phyloP scores from a whole-genome alignment of 306 rosid species.

The Quercus mongolica region DNA sequence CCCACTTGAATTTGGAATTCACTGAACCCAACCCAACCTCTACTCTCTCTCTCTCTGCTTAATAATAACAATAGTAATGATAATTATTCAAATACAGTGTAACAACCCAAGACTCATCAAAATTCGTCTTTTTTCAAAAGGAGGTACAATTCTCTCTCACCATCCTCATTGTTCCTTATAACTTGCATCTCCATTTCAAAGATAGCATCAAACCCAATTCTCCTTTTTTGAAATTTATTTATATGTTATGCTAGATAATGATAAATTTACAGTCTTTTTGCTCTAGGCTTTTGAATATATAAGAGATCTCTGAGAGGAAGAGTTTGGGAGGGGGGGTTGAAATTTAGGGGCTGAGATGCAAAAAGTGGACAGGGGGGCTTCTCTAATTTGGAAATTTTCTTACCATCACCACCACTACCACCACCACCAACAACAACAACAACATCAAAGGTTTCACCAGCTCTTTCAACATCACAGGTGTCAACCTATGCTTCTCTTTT shows the following conservation, averaged over 20 bases:
- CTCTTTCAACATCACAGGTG: slow-evolving; percentile 3
- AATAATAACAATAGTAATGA: background rate
- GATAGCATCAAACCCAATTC: background rate
- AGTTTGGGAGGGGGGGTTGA: background rate
- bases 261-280: background rate
- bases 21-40: slow-evolving; percentile 35
- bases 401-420: too few species aligned
- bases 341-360: slow-evolving; percentile 13
- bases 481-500: background rate
- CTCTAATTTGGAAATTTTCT: background rate
- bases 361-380: slow-evolving; percentile 5
- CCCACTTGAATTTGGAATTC: slow-evolving; percentile 41
- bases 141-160: background rate
- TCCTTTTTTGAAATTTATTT: background rate
- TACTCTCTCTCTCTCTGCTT: background rate
- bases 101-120: slow-evolving; percentile 15
- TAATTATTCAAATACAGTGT: slow-evolving; percentile 17
- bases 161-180: background rate
- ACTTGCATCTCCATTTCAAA: background rate
- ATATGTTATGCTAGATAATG: background rate
- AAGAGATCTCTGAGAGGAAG: background rate
- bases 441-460: background rate
- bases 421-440: background rate
- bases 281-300: background rate
- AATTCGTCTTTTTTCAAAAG: slow-evolving; percentile 6